These are phyloP conservation scores for Tricholoma sp. DNA, from an alignment of 768 basidiomycete species.

Conservation along the genomic window DNA sequence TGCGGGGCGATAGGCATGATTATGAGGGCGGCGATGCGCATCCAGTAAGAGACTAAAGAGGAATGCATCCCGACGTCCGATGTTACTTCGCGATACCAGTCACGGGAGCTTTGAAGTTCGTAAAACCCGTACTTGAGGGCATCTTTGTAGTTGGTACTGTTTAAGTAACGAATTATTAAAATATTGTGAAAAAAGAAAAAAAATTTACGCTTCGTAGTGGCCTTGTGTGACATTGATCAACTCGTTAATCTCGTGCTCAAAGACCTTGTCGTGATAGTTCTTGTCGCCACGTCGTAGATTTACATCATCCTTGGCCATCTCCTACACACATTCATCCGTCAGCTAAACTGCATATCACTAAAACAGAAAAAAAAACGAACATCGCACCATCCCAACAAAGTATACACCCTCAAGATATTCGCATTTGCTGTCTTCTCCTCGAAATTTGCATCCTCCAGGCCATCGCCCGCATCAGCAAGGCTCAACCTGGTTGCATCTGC, in stretches of 20 bases:
- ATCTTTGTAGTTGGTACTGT: slow-evolving; percentile 91
- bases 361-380: slow-evolving; percentile 33
- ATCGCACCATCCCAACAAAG: slow-evolving; percentile 88
- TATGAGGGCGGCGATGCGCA: slow-evolving; percentile 74
- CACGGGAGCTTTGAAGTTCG: slow-evolving; percentile 86
- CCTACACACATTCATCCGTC: slow-evolving; percentile 39
- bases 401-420: slow-evolving; percentile 89
- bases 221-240: slow-evolving; percentile 77
- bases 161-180: neutral
- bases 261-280: slow-evolving; percentile 84
- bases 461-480: slow-evolving; percentile 95
- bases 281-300: slow-evolving; percentile 70
- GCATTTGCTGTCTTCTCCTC: slow-evolving; percentile 98
- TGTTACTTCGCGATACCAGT: slow-evolving; percentile 95
- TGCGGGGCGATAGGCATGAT: slow-evolving; percentile 89
- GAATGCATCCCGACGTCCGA: slow-evolving; percentile 86
- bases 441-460: slow-evolving; percentile 97
- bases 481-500: slow-evolving; percentile 91
- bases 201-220: slow-evolving; percentile 71
- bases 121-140: slow-evolving; percentile 95
- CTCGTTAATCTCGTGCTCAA: slow-evolving; percentile 87
- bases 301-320: slow-evolving; percentile 68
- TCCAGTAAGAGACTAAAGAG: slow-evolving; percentile 84
- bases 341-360: neutral
- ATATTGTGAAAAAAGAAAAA: neutral